Percentiles rank a stretch among this genome's conserved stretches.
Conservation (phyloP, 768 basidiomycete genomes). For the Russula emetica region DNA sequence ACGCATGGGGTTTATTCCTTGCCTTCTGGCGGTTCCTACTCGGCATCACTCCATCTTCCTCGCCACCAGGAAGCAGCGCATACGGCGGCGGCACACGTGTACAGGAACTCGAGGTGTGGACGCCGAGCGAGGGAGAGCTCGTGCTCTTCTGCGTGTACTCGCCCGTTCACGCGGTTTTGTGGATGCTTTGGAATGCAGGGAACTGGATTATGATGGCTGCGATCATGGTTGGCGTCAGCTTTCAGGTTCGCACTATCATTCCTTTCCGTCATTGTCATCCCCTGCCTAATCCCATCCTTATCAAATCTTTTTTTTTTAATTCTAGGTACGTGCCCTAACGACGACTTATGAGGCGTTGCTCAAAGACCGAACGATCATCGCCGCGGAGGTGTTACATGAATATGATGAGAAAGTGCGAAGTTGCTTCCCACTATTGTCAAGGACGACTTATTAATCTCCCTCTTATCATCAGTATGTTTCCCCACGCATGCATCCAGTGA, state of each 20-base stretch:
- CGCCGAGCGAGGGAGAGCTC: constrained; percentile 66
- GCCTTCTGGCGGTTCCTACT: constrained; percentile 64
- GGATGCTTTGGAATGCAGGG: constrained; percentile 62
- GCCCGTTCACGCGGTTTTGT: constrained; percentile 67
- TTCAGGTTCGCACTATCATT: constrained; percentile 48
- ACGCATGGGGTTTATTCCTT: constrained; percentile 49
- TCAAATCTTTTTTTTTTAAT: background rate
- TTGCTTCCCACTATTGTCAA: background rate
- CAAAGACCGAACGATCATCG: constrained; percentile 71
- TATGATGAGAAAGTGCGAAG: constrained; percentile 68
- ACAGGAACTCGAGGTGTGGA: constrained; percentile 79
- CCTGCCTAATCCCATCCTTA: background rate
- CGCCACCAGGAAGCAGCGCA: constrained; percentile 22
- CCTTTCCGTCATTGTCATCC: background rate
- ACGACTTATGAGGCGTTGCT: constrained; percentile 58
- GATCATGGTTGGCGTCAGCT: constrained; percentile 63
- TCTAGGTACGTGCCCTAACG: constrained; percentile 48
- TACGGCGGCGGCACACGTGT: constrained; percentile 38
- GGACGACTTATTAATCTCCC: background rate
- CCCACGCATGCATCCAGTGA: constrained; percentile 72
- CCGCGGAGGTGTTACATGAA: constrained; percentile 78
- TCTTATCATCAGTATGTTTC: constrained; percentile 61
- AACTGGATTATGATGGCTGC: constrained; percentile 73
- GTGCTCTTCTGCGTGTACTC: constrained; percentile 73
- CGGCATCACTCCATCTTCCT: constrained; percentile 46